Conservation (phyloP, 257 asterid species). For the Scutellaria baicalensis region DNA sequence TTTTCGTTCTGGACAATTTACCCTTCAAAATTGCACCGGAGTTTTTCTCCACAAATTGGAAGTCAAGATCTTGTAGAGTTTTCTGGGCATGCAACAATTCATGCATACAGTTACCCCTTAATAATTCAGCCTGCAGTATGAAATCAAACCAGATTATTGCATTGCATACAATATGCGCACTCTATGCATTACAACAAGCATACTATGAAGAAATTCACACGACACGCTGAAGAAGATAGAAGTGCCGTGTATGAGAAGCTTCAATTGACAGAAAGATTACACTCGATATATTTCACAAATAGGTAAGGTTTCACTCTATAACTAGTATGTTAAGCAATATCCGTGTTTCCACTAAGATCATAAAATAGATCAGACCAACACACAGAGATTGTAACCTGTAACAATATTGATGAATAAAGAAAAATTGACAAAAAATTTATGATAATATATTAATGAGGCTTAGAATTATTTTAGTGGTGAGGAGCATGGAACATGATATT, state of each 20-base stretch:
- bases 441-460: neutral
- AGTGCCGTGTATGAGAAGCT: no score
- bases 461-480: neutral
- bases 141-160: constrained; percentile 19
- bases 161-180: neutral
- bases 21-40: constrained; percentile 14
- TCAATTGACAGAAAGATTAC: neutral
- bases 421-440: neutral
- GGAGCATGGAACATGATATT: neutral
- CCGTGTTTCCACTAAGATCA: neutral
- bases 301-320: neutral
- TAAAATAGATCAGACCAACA: neutral
- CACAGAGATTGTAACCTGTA: neutral
- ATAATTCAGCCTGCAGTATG: constrained; percentile 59
- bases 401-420: neutral
- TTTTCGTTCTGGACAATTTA: constrained; percentile 13
- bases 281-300: neutral
- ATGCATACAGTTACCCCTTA: constrained; percentile 43
- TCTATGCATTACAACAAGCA: no score
- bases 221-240: no score
- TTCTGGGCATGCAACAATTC: constrained; percentile 44
- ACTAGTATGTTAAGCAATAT: neutral
- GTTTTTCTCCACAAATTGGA: constrained; percentile 13
- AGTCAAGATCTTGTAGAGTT: constrained; percentile 36
- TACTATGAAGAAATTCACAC: no score